Percentiles rank a stretch among this genome's conserved stretches.
phyloP scores from a whole-genome alignment of 305 asterid genomes.

The Fraxinus baroniana region DNA sequence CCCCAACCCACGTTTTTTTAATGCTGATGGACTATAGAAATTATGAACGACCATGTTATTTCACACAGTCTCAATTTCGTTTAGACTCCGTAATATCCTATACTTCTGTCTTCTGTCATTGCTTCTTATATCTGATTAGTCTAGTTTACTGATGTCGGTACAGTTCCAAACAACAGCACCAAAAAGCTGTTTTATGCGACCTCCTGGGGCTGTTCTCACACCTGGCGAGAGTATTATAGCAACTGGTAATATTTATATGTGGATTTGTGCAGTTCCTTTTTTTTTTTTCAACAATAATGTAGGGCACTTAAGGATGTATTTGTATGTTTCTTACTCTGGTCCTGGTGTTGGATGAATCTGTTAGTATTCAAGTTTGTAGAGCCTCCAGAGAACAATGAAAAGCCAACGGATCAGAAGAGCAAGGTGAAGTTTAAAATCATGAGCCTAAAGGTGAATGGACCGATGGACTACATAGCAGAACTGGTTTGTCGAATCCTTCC shows the following conservation, averaged over 20 bases:
- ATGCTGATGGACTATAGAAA: slow-evolving; percentile 2
- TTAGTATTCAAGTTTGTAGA: slow-evolving; percentile 95
- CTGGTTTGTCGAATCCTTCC: slow-evolving; percentile 46
- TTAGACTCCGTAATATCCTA: slow-evolving; percentile 13
- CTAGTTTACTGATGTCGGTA: slow-evolving; percentile 26
- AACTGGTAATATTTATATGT: slow-evolving; percentile 51
- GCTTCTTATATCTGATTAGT: slow-evolving; percentile 21
- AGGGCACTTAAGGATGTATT: not conserved
- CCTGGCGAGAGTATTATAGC: slow-evolving; percentile 92
- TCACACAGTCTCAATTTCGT: slow-evolving; percentile 3
- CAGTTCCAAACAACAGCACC: slow-evolving; percentile 97
- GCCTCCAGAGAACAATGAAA: slow-evolving; percentile 91
- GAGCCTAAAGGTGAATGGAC: slow-evolving; percentile 91
- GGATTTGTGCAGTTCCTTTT: not conserved
- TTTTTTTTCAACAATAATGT: not conserved
- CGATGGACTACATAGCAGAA: slow-evolving; percentile 82
- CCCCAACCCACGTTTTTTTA: not conserved
- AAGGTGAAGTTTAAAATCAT: slow-evolving; percentile 88
- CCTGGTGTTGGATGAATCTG: slow-evolving; percentile 30
- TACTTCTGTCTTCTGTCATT: not conserved
- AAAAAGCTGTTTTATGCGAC: slow-evolving; percentile 96
- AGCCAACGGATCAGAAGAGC: slow-evolving; percentile 82
- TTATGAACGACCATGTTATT: not conserved
- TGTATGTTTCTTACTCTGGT: not conserved
- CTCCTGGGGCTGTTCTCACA: slow-evolving; percentile 93